phyloP scores from a whole-genome alignment of 176 grass and related monocot genomes.

The Lolium multiflorum region DNA sequence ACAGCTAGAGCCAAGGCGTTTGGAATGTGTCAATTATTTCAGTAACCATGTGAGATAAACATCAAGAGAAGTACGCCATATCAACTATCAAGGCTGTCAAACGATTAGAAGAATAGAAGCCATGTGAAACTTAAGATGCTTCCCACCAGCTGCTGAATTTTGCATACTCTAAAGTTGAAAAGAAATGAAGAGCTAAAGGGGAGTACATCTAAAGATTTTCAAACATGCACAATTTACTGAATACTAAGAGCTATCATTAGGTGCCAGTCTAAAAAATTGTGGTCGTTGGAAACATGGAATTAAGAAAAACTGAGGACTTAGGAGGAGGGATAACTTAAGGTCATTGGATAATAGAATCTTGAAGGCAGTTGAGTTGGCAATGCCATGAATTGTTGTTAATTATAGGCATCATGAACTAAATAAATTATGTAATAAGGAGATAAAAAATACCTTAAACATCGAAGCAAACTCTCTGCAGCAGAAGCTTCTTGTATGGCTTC shows the following conservation, averaged over 20 bases:
- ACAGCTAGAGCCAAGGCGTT: conserved; percentile 44
- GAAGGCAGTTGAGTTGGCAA: neutral
- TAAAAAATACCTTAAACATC: conserved; percentile 84
- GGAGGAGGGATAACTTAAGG: neutral
- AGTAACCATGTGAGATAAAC: conserved; percentile 35
- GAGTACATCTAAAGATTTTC: neutral
- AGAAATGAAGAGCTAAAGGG: conserved; percentile 22
- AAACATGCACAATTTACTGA: neutral
- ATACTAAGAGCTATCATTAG: neutral
- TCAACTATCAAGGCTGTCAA: conserved; percentile 14
- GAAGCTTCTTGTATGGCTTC: conserved; percentile 97
- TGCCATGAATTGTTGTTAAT: conserved; percentile 17
- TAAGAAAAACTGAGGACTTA: neutral
- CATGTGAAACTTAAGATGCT: conserved; percentile 29
- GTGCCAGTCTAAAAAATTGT: conserved; percentile 1
- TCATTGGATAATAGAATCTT: neutral
- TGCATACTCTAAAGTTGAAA: conserved; percentile 6
- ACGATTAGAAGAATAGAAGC: conserved; percentile 28
- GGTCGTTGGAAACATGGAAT: neutral
- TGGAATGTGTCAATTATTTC: conserved; percentile 30
- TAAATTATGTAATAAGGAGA: conserved; percentile 11
- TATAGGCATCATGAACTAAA: neutral
- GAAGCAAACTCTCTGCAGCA: conserved; percentile 88
- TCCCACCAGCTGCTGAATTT: neutral
- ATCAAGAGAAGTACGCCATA: conserved; percentile 34